phyloP scores from a whole-genome alignment of 2,329 filamentous ascomycete genomes.

The Cytospora paraplurivora region DNA sequence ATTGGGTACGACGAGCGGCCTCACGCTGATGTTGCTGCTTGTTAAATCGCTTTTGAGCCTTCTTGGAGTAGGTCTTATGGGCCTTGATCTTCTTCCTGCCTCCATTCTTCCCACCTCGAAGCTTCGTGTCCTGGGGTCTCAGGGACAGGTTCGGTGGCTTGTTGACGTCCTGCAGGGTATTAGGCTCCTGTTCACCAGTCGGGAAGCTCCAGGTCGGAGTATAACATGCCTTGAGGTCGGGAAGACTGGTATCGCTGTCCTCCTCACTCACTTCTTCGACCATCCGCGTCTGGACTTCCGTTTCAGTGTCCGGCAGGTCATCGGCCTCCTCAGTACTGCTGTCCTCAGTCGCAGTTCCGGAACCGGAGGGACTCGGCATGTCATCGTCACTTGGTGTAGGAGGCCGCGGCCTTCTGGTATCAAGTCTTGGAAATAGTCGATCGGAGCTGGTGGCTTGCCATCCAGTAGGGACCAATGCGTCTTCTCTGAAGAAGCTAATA shows the following conservation, averaged over 20 bases:
- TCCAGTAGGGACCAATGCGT: slow-evolving; percentile 67
- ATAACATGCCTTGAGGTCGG: slow-evolving; percentile 20
- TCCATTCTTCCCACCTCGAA: slow-evolving; percentile 31
- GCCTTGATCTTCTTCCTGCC: slow-evolving; percentile 53
- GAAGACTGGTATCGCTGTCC: slow-evolving; percentile 37
- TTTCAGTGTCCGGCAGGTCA: slow-evolving; percentile 35
- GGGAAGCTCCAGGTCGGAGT: slow-evolving; percentile 20
- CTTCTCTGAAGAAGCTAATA: slow-evolving; percentile 65
- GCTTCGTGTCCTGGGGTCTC: slow-evolving; percentile 30
- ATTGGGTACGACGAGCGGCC: slow-evolving; percentile 28
- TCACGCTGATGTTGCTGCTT: slow-evolving; percentile 43
- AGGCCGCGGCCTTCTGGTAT: slow-evolving; percentile 48
- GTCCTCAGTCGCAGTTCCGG: slow-evolving; percentile 51
- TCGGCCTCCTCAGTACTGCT: slow-evolving; percentile 57
- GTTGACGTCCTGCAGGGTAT: slow-evolving; percentile 28
- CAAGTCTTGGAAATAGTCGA: slow-evolving; percentile 57
- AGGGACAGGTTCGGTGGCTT: slow-evolving; percentile 31
- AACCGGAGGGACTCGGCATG: slow-evolving; percentile 51
- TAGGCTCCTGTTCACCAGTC: slow-evolving; percentile 16
- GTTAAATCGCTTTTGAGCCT: slow-evolving; percentile 50
- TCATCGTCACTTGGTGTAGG: slow-evolving; percentile 49
- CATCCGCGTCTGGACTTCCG: slow-evolving; percentile 54
- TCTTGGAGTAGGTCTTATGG: slow-evolving; percentile 51
- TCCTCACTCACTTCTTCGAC: slow-evolving; percentile 61
- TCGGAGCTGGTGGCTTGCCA: slow-evolving; percentile 60